phyloP scores from a whole-genome alignment of 83 land plant species.

The Larix sibirica region DNA sequence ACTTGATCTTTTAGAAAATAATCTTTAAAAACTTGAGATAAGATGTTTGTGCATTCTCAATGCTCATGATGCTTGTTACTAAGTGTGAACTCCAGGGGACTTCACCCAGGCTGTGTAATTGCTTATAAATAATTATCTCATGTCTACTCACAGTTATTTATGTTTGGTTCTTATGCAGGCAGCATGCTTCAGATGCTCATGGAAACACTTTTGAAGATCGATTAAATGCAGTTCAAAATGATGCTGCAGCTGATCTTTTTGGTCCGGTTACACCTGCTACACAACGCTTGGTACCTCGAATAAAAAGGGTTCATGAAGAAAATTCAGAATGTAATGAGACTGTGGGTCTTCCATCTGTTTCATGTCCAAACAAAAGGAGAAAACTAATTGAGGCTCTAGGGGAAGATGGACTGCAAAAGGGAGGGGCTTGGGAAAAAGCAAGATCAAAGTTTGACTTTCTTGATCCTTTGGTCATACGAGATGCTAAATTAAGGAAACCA shows the following conservation, averaged over 20 bases:
- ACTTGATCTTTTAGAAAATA: not conserved
- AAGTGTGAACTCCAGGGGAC: not conserved
- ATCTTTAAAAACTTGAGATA: too few relatives aligned
- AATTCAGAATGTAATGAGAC: constrained; percentile 8
- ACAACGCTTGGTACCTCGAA: constrained; percentile 54
- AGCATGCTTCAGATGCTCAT: not conserved
- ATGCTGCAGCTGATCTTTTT: constrained; percentile 19
- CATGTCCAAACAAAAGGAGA: constrained; percentile 48
- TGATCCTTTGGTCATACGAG: constrained; percentile 61
- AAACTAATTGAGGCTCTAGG: constrained; percentile 48
- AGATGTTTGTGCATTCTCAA: not conserved
- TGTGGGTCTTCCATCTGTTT: not conserved
- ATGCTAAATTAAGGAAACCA: constrained; percentile 73
- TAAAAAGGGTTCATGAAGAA: constrained; percentile 71
- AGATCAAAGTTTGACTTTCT: constrained; percentile 92
- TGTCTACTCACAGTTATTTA: not conserved
- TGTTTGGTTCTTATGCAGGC: constrained; percentile 3
- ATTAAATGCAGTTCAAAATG: constrained; percentile 13
- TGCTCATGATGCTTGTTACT: not conserved
- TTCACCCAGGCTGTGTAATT: not conserved
- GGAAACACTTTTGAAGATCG: not conserved
- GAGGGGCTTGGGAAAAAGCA: constrained; percentile 45
- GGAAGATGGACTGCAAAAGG: constrained; percentile 24
- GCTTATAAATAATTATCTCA: not conserved
- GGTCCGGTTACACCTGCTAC: constrained; percentile 62